phyloP scores from a whole-genome alignment of 75 land plant genomes.

The Ceratopteris richardii region DNA sequence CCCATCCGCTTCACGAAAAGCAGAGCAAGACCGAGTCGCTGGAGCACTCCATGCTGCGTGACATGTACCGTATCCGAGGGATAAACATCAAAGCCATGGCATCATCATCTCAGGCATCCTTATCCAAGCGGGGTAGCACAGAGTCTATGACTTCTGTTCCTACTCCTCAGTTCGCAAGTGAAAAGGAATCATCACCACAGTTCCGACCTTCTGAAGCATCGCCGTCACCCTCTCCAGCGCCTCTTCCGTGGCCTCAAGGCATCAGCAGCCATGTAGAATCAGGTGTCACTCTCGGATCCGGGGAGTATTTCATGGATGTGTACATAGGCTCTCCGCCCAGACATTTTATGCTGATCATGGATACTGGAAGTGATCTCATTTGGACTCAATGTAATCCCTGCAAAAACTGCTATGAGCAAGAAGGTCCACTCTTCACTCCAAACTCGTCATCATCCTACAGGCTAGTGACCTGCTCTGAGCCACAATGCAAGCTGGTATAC shows the following conservation, averaged over 20 bases:
- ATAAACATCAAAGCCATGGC: not conserved
- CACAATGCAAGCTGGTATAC: conserved; percentile 38
- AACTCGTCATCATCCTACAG: conserved; percentile 10
- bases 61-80: not conserved
- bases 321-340: conserved; percentile 79
- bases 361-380: conserved; percentile 92
- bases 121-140: not conserved
- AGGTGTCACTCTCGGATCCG: conserved; percentile 69
- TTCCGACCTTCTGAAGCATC: not conserved
- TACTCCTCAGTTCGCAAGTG: not conserved
- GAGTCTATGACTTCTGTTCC: not conserved
- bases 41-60: not conserved
- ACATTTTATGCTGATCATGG: conserved; percentile 67
- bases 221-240: not conserved
- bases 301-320: conserved; percentile 90
- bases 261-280: conserved; percentile 37
- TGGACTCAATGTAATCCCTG: conserved; percentile 94
- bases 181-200: not conserved
- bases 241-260: not conserved
- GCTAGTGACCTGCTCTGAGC: conserved; percentile 26
- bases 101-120: conserved; percentile 1
- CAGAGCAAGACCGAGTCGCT: not conserved
- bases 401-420: conserved; percentile 64
- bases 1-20: not conserved
- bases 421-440: conserved; percentile 19